phyloP scores from a whole-genome alignment of 2,329 filamentous ascomycete species.

The Aspergillus caelatus region DNA sequence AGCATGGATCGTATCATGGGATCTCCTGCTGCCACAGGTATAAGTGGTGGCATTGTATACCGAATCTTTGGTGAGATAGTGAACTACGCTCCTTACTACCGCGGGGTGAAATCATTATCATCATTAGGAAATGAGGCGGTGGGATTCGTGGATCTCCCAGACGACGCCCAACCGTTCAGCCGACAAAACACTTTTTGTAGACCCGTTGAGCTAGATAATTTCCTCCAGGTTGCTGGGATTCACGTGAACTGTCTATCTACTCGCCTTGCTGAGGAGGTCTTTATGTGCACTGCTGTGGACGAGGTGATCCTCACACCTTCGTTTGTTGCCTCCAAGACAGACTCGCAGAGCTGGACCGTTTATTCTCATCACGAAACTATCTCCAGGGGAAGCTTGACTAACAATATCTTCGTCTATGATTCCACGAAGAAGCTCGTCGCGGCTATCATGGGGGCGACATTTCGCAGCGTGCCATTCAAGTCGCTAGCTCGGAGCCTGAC shows the following conservation, averaged over 20 bases:
- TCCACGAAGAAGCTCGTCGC: too few relatives aligned
- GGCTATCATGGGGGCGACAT: too few relatives aligned
- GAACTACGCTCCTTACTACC: conserved; percentile 1
- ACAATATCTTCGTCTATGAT: too few relatives aligned
- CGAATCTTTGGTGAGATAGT: neutral
- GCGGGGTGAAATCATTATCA: neutral
- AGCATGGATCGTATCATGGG: neutral
- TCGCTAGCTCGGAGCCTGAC: too few relatives aligned
- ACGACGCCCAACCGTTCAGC: too few relatives aligned
- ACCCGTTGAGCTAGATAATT: neutral
- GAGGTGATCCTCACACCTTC: too few relatives aligned
- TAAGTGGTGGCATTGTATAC: neutral
- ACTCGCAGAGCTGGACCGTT: too few relatives aligned
- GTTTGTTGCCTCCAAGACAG: too few relatives aligned
- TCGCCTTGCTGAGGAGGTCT: neutral
- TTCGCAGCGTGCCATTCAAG: too few relatives aligned
- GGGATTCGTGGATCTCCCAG: neutral
- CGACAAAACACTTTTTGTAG: too few relatives aligned
- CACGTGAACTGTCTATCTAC: neutral
- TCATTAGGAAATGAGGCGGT: neutral
- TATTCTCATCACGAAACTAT: too few relatives aligned
- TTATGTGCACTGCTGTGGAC: neutral
- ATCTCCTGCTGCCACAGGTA: neutral
- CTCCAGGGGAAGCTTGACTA: too few relatives aligned
- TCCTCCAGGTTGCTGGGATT: conserved; percentile 5